These are phyloP conservation scores for Coniochaeta hoffmannii DNA, from an alignment of 2,329 filamentous ascomycete species.

Conservation along the genomic window DNA sequence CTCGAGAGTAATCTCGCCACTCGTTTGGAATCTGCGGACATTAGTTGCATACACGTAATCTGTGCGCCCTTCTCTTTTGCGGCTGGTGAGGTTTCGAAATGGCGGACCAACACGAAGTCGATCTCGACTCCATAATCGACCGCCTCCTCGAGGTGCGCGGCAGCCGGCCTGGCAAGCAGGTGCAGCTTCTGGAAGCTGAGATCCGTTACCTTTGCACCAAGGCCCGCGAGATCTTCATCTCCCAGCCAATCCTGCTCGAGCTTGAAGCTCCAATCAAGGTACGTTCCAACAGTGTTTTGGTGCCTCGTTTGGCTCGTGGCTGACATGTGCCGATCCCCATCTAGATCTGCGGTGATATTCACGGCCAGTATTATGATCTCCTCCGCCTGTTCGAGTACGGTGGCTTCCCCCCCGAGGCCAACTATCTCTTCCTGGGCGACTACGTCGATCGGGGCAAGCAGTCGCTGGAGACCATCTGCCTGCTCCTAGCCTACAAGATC, in stretches of 20 bases:
- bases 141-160: conserved; percentile 94
- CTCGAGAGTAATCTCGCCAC: conserved; percentile 1
- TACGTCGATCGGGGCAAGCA: conserved; percentile 99
- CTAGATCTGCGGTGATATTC: conserved; percentile 98
- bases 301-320: not conserved
- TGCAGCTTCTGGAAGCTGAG: conserved; percentile 91
- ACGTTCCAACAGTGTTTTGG: conserved; percentile 21
- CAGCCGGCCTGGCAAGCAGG: conserved; percentile 96
- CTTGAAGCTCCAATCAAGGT: conserved; percentile 99
- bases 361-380: conserved; percentile 98
- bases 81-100: conserved; percentile 39
- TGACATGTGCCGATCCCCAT: conserved; percentile 9
- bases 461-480: conserved; percentile 95
- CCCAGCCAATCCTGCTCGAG: conserved; percentile 94
- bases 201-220: conserved; percentile 98
- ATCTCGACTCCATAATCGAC: conserved; percentile 99
- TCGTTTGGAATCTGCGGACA: conserved; percentile 2
- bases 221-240: conserved; percentile 98
- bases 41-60: conserved; percentile 3
- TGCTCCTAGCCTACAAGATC: conserved; percentile 97
- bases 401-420: conserved; percentile 95
- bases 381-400: conserved; percentile 97
- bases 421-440: conserved; percentile 98
- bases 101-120: conserved; percentile 76
- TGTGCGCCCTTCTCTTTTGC: conserved; percentile 31